Conservation (phyloP, 208 protist species). For the Naegleria lovaniensis region DNA sequence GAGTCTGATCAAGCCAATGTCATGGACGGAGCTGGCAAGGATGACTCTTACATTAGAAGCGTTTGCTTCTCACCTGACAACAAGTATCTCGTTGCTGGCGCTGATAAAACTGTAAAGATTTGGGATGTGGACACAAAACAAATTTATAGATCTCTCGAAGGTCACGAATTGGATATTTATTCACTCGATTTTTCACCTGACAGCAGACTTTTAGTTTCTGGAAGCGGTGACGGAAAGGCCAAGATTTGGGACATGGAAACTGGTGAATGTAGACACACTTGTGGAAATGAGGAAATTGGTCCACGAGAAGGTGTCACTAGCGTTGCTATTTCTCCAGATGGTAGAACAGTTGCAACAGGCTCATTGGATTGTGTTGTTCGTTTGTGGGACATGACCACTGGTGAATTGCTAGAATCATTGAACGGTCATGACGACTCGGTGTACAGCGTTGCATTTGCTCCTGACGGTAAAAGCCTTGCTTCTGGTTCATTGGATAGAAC, state of each 20-base stretch:
- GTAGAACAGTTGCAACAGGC: conserved; percentile 33
- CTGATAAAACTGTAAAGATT: conserved; percentile 71
- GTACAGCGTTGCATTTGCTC: conserved; percentile 35
- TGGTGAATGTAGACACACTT: background rate
- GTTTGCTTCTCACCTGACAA: conserved; percentile 62
- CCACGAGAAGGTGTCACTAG: conserved; percentile 45
- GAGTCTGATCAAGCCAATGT: background rate
- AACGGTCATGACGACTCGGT: conserved; percentile 43
- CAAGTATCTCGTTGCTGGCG: conserved; percentile 71
- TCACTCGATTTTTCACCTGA: conserved; percentile 57
- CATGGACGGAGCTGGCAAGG: background rate
- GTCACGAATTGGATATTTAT: conserved; percentile 62
- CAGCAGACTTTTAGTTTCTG: conserved; percentile 50
- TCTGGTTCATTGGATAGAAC: conserved; percentile 37
- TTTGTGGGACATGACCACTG: conserved; percentile 45
- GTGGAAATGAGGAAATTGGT: conserved; percentile 27
- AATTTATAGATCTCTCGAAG: conserved; percentile 33
- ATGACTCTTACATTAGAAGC: conserved; percentile 46
- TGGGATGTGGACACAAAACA: conserved; percentile 43
- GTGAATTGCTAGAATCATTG: conserved; percentile 25
- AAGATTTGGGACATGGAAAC: conserved; percentile 58
- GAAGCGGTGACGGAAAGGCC: conserved; percentile 56
- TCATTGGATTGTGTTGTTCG: conserved; percentile 40
- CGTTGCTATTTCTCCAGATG: conserved; percentile 37
- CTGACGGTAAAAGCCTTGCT: conserved; percentile 33